Evolutionary conservation across 2,329 filamentous ascomycete species (phyloP).

Genomic region (Chaetomiaceae sp.): DNA sequence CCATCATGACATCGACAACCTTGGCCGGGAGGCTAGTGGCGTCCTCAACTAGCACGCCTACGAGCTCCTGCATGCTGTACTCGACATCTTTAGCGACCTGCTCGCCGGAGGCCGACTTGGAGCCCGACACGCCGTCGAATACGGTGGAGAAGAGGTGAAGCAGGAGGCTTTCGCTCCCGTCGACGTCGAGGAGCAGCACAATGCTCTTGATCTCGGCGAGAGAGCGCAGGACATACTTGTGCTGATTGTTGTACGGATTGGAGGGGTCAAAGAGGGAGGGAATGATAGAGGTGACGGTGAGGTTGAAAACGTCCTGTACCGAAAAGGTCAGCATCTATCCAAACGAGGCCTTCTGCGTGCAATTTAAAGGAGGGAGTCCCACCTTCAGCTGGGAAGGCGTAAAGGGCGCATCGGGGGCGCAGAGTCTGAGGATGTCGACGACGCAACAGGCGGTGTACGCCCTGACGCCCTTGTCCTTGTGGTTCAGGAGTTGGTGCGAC

Average conservation of each 20-base stretch:
- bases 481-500: conserved; percentile 71
- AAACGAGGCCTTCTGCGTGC: too few relatives aligned
- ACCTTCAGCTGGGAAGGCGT: conserved; percentile 87
- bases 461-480: conserved; percentile 90
- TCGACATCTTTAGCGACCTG: conserved; percentile 89
- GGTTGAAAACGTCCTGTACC: conserved; percentile 94
- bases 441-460: conserved; percentile 85
- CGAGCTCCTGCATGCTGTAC: conserved; percentile 80
- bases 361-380: conserved; percentile 24
- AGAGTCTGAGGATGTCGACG: conserved; percentile 87
- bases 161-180: conserved; percentile 72
- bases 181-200: conserved; percentile 80
- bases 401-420: conserved; percentile 91
- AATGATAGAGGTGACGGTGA: conserved; percentile 77
- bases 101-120: conserved; percentile 69
- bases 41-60: conserved; percentile 84
- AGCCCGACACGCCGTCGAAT: conserved; percentile 85
- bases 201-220: conserved; percentile 93
- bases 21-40: conserved; percentile 67
- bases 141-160: conserved; percentile 77
- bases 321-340: conserved; percentile 19
- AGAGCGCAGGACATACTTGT: conserved; percentile 84
- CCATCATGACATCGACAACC: conserved; percentile 87
- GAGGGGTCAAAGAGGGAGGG: conserved; percentile 80
- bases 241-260: conserved; percentile 86